Conservation (phyloP, 164 flowering plant genomes). For the Santalum album region DNA sequence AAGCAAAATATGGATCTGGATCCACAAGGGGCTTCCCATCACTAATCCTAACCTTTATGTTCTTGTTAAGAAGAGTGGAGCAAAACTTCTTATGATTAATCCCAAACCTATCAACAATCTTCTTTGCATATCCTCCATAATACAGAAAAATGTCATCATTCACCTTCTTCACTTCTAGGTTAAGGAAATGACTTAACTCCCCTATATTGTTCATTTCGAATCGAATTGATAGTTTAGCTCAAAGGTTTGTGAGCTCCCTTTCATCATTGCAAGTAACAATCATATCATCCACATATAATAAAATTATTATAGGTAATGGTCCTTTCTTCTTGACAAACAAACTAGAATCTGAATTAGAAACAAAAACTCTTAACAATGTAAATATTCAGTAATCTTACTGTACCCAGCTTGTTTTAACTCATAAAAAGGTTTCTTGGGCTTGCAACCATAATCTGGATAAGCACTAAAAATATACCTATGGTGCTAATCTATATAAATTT, state of each 20-base stretch:
- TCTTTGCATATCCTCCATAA: constrained; percentile 3
- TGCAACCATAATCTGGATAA: no score
- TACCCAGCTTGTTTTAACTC: no score
- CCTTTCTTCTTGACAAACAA: neutral
- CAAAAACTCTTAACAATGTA: neutral
- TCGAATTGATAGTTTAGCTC: neutral
- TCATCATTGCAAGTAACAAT: neutral
- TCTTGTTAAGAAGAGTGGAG: constrained; percentile 4
- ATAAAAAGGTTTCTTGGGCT: no score
- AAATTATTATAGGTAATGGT: neutral
- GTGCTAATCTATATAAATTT: no score
- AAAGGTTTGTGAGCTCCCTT: neutral
- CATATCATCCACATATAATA: constrained; percentile 1
- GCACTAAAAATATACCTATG: no score
- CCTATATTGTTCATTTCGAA: constrained; percentile 8
- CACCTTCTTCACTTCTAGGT: constrained; percentile 2
- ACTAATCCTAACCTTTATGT: neutral
- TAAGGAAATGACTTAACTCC: constrained; percentile 6
- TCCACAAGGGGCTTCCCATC: constrained; percentile 1
- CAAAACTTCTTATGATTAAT: neutral
- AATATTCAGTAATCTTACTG: neutral
- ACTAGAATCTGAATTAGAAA: constrained; percentile 1
- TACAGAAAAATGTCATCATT: neutral
- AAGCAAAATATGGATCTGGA: constrained; percentile 1
- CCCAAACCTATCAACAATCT: constrained; percentile 4